A percentile compares a stretch with the other conserved stretches of the same genome.
These are phyloP conservation scores for Danielozyma ontarioensis DNA, from an alignment of 805 yeast species.

Conservation along the genomic window DNA sequence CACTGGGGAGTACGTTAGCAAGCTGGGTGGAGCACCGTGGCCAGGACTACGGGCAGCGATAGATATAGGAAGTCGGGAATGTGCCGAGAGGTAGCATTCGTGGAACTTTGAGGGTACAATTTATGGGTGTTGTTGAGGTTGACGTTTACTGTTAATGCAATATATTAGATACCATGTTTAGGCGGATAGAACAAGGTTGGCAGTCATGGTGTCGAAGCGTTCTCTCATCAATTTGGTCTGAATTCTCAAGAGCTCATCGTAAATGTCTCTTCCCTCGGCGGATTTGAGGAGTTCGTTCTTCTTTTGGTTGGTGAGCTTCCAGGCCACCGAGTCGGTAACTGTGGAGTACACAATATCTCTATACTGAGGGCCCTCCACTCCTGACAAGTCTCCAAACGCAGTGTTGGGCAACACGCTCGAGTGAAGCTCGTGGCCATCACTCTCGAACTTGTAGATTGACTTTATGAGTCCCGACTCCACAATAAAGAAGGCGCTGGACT, in stretches of 20 bases:
- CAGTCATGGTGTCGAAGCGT: conserved; percentile 69
- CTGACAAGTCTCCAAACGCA: conserved; percentile 59
- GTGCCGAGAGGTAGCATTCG: no score
- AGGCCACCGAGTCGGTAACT: conserved; percentile 58
- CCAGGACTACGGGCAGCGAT: no score
- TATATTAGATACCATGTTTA: no score
- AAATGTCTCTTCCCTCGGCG: conserved; percentile 44
- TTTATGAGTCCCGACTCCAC: conserved; percentile 46
- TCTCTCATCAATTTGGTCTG: conserved; percentile 61
- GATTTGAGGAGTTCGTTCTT: conserved; percentile 43
- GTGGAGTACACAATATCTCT: conserved; percentile 47
- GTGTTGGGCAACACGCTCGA: conserved; percentile 63
- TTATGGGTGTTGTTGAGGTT: no score
- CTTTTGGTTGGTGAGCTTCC: conserved; percentile 54
- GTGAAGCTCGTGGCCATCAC: conserved; percentile 30
- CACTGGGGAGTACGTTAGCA: no score
- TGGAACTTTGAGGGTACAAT: no score
- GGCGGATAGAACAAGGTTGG: conserved; percentile 71
- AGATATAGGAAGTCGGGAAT: no score
- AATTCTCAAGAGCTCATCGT: conserved; percentile 59
- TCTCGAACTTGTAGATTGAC: conserved; percentile 33
- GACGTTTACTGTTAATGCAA: no score
- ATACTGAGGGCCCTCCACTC: conserved; percentile 25
- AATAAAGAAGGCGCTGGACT: conserved; percentile 50
- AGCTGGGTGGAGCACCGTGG: no score